Evolutionary conservation across 495 filamentous ascomycete genomes (phyloP).

Genomic region (Xylaria venustula): DNA sequence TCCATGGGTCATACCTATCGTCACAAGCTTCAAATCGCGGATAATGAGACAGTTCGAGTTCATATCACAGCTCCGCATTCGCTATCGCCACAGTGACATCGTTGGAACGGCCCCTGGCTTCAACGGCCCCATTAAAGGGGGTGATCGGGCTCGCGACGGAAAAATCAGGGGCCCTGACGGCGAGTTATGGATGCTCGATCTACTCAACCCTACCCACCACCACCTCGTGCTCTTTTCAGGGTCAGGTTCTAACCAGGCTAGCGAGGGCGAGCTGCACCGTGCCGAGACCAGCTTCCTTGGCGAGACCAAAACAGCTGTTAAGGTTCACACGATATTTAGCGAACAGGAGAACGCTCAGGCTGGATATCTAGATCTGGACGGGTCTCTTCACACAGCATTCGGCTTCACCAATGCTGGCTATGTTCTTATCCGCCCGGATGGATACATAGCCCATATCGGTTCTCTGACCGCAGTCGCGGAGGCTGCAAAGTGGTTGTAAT

Average conservation of each 20-base stretch:
- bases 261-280: slow-evolving; percentile 13
- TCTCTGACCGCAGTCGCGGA: slow-evolving; percentile 18
- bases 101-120: slow-evolving; percentile 30
- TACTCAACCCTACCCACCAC: slow-evolving; percentile 24
- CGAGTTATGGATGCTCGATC: slow-evolving; percentile 27
- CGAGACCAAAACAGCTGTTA: slow-evolving; percentile 9
- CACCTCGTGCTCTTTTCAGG: slow-evolving; percentile 40
- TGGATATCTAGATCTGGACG: slow-evolving; percentile 18
- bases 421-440: slow-evolving; percentile 27
- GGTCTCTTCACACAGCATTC: slow-evolving; percentile 20
- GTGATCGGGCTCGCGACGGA: slow-evolving; percentile 35
- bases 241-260: slow-evolving; percentile 3
- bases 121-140: slow-evolving; percentile 27
- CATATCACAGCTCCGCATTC: slow-evolving; percentile 35
- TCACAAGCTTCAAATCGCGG: slow-evolving; percentile 4
- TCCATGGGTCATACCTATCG: slow-evolving; percentile 34
- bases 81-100: slow-evolving; percentile 34
- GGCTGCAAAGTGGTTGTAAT: slow-evolving; percentile 17
- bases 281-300: slow-evolving; percentile 16
- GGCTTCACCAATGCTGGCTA: slow-evolving; percentile 23
- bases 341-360: neutral
- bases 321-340: slow-evolving; percentile 19
- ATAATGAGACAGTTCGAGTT: slow-evolving; percentile 24
- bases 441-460: slow-evolving; percentile 25
- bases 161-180: slow-evolving; percentile 16